phyloP scores from a whole-genome alignment of 106 monocot species.

The Posidonia australis region DNA sequence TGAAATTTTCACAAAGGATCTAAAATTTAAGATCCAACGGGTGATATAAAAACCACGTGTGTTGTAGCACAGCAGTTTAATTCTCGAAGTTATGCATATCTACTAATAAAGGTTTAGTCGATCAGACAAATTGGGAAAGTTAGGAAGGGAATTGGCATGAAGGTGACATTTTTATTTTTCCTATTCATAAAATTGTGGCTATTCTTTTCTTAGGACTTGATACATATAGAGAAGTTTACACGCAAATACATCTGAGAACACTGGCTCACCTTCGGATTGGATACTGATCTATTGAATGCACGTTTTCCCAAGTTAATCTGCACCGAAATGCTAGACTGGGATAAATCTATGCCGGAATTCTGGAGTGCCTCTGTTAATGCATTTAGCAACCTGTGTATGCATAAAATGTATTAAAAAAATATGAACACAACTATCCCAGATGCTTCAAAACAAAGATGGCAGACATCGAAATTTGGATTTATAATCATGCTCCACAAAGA shows the following conservation, averaged over 20 bases:
- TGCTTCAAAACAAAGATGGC: slow-evolving; percentile 1
- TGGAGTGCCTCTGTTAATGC: slow-evolving; percentile 38
- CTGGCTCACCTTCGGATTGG: slow-evolving; percentile 24
- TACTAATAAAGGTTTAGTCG: too few species aligned
- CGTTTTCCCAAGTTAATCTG: slow-evolving; percentile 50
- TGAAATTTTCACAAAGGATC: background rate
- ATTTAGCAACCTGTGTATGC: slow-evolving; percentile 27
- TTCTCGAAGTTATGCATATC: too few species aligned
- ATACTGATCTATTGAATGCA: slow-evolving; percentile 17
- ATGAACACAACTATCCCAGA: background rate
- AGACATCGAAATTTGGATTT: background rate
- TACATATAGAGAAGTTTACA: background rate
- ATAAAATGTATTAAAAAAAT: slow-evolving; percentile 3
- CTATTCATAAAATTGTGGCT: background rate
- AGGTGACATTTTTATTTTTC: too few species aligned
- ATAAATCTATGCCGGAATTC: slow-evolving; percentile 49
- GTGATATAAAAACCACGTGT: too few species aligned
- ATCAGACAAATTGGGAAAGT: too few species aligned
- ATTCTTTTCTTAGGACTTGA: too few species aligned
- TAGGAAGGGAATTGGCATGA: too few species aligned
- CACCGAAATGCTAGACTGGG: slow-evolving; percentile 45
- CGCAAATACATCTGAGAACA: slow-evolving; percentile 3
- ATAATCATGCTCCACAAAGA: too few species aligned
- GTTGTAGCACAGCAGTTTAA: too few species aligned
- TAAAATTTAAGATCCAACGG: background rate